Base-by-base conservation (phyloP, 331 rosid genomes). In the Arachis monticola region DNA sequence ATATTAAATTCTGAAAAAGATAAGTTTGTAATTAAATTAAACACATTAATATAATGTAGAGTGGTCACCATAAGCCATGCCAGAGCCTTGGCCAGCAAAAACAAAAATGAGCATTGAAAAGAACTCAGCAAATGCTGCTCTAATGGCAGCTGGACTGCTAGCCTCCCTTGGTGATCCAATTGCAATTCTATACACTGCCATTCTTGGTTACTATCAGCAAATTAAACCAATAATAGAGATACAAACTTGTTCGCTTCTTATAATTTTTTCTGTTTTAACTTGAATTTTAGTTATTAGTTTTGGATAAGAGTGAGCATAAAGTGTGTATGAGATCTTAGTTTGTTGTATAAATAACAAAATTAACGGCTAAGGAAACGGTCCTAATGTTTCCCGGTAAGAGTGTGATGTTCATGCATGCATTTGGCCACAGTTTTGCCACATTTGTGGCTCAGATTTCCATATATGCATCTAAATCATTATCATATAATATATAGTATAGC, bases 61-160 rank as follows among this genome's bases (percentile, higher is more conserved):
- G 13, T 73, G 45, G 86, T 81, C 73, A 90, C 96, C 79, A 52
- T 85, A 88, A 67, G 97, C 97, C 91, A 90, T 84, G 77, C 92
- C 96, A 52, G 94, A 92, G 61, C 96, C 97, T 85, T 90, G 89
- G 1, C 97, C 97, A 66, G 97, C 96, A 69, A 92, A 92, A 17
- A 92, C 94, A 75, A 92, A 92, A 63, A 92, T 90, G 11, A 90
- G 51, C 92, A 79, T 92, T 1, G 97, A 92, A 69, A 92, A 92
- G 76, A 92, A 90, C 67, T 92, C 97, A 0, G 97, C 89, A 1
- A 87, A 76, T 5, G 89, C 92, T 0, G 96, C 96, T 78, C 88
- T 85, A 11, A 92, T 83, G 35, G 96, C 97, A 17, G 87, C 92
- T 0, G 96, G 97, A 3, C 80, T 84, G 78, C 91, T 85, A 2